Evolutionary conservation across 441 rosid species (phyloP).

Genomic region (Metrosideros polymorpha): DNA sequence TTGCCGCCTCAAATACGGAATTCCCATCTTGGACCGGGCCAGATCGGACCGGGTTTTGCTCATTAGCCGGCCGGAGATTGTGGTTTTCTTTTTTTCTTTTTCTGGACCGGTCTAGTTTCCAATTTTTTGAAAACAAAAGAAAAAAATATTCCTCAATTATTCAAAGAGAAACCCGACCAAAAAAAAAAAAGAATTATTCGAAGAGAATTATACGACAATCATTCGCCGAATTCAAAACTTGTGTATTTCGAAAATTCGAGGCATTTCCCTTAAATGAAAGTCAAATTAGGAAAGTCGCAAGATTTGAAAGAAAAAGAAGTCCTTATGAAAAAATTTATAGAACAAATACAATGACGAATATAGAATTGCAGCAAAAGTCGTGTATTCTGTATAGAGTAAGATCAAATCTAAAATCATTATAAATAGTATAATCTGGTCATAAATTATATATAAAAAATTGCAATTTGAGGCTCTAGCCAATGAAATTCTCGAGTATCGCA

Average conservation of each 20-base stretch:
- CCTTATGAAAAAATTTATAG: not conserved
- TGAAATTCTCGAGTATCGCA: fast-evolving
- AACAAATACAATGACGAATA: too few relatives aligned
- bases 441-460: not conserved
- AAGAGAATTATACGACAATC: not conserved
- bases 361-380: not conserved
- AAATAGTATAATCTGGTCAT: not conserved
- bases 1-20: not conserved
- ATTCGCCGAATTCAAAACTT: not conserved
- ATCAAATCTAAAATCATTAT: fast-evolving
- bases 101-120: not conserved
- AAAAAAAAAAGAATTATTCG: not conserved
- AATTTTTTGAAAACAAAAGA: not conserved
- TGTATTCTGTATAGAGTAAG: fast-evolving
- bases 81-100: not conserved
- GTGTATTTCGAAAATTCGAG: not conserved
- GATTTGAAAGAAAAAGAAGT: not conserved
- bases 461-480: not conserved
- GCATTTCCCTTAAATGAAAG: not conserved
- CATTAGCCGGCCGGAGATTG: not conserved
- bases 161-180: too few relatives aligned
- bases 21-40: not conserved
- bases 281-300: fast-evolving
- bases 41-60: not conserved
- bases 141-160: not conserved